phyloP scores from a whole-genome alignment of 352 stramenopile species.

The Pilasporangium apinafurcum region DNA sequence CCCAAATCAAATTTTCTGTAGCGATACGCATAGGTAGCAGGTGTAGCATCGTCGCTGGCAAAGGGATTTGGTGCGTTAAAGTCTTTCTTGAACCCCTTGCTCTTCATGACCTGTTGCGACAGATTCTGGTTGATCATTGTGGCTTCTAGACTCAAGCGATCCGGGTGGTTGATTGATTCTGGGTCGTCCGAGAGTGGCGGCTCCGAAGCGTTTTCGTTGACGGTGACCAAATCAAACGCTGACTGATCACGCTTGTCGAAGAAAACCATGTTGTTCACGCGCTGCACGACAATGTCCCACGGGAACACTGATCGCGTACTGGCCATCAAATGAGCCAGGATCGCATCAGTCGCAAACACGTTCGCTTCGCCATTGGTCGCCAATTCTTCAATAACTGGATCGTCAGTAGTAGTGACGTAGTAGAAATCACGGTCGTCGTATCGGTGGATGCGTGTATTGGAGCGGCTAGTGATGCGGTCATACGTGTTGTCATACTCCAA shows the following conservation, averaged over 20 bases:
- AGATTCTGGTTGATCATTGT: constrained; percentile 99
- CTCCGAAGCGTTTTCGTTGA: constrained; percentile 94
- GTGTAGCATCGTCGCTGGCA: constrained; percentile 91
- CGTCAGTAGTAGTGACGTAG: constrained; percentile 95
- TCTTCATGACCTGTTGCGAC: constrained; percentile 94
- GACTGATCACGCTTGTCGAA: constrained; percentile 96
- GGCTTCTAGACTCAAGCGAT: constrained; percentile 93
- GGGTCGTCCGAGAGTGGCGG: constrained; percentile 79
- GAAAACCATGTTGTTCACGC: constrained; percentile 94
- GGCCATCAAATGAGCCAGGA: constrained; percentile 96
- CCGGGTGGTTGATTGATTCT: constrained; percentile 94
- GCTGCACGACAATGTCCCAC: constrained; percentile 95
- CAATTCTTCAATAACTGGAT: constrained; percentile 94
- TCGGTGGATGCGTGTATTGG: constrained; percentile 68
- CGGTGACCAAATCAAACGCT: constrained; percentile 93
- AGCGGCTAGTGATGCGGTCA: constrained; percentile 90
- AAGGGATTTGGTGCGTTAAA: constrained; percentile 90
- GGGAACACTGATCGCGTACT: constrained; percentile 94
- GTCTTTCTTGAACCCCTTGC: constrained; percentile 40
- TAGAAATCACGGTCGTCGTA: constrained; percentile 94
- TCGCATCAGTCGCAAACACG: constrained; percentile 97
- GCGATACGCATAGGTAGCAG: constrained; percentile 93
- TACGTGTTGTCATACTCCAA: constrained; percentile 94
- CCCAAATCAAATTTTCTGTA: constrained; percentile 96
- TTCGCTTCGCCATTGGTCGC: constrained; percentile 87